phyloP scores from a whole-genome alignment of 1,284 basidiomycete species.

The Sporisorium exsertum region DNA sequence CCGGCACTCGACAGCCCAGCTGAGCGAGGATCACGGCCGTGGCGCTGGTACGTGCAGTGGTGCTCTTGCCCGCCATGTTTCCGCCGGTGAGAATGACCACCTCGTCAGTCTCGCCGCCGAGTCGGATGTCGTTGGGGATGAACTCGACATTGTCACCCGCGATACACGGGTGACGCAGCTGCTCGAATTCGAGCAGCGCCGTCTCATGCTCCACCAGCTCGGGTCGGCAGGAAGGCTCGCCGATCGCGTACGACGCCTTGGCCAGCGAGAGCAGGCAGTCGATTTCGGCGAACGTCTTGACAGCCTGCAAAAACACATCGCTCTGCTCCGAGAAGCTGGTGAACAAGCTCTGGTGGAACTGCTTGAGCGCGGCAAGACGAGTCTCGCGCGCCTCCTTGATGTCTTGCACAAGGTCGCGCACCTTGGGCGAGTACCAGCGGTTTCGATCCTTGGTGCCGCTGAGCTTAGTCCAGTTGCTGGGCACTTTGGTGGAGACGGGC shows the following conservation, averaged over 20 bases:
- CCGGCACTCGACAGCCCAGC: conserved; percentile 96
- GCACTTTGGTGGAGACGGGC: conserved; percentile 62
- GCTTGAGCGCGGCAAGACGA: conserved; percentile 64
- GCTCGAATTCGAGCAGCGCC: conserved; percentile 82
- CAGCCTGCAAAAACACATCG: conserved; percentile 56
- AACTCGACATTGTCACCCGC: conserved; percentile 75
- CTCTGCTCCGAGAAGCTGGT: conserved; percentile 86
- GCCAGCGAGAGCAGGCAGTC: conserved; percentile 95
- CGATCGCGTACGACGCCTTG: conserved; percentile 87
- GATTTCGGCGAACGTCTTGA: conserved; percentile 81
- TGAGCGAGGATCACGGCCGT: conserved; percentile 95
- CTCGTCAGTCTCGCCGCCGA: conserved; percentile 82
- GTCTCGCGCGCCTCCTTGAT: conserved; percentile 68
- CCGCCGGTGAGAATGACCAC: conserved; percentile 93
- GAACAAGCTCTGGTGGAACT: conserved; percentile 71
- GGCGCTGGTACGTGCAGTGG: conserved; percentile 91
- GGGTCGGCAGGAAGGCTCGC: conserved; percentile 91
- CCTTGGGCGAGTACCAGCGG: conserved; percentile 66
- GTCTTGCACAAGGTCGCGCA: conserved; percentile 64
- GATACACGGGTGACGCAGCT: conserved; percentile 82
- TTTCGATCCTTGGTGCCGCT: conserved; percentile 65
- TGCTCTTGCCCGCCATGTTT: conserved; percentile 78
- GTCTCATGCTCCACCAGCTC: conserved; percentile 83
- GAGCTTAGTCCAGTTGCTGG: conserved; percentile 62
- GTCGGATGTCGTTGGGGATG: conserved; percentile 91